phyloP scores from a whole-genome alignment of 2,329 filamentous ascomycete genomes.

The Shiraia sp. region DNA sequence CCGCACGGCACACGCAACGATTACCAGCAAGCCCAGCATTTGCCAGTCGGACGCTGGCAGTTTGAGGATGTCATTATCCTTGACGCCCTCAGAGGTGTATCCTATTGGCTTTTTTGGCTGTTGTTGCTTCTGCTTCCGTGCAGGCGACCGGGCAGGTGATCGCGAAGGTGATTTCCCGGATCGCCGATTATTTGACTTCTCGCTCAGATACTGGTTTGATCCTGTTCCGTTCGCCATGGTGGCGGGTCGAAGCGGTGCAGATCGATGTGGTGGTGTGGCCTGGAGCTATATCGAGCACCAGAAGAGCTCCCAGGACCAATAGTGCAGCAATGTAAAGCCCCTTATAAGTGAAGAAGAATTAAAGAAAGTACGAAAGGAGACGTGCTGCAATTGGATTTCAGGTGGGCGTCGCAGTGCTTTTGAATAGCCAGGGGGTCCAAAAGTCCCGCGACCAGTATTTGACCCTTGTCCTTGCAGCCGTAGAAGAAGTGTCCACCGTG shows the following conservation, averaged over 20 bases:
- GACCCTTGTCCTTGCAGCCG: constrained; percentile 31
- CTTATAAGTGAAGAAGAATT: constrained; percentile 17
- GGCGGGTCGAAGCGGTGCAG: constrained; percentile 28
- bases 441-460: constrained; percentile 20
- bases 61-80: constrained; percentile 89
- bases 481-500: constrained; percentile 29
- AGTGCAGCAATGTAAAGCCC: constrained; percentile 8
- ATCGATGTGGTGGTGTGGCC: constrained; percentile 22
- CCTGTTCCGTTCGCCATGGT: constrained; percentile 41
- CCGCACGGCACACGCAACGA: constrained; percentile 77
- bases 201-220: constrained; percentile 34
- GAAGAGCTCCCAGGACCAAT: constrained; percentile 11
- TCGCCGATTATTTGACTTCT: constrained; percentile 36
- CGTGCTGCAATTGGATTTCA: constrained; percentile 24
- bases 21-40: constrained; percentile 70
- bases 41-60: constrained; percentile 84
- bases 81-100: constrained; percentile 78
- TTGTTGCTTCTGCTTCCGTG: constrained; percentile 39
- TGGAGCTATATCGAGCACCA: constrained; percentile 15
- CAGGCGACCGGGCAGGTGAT: constrained; percentile 31
- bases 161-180: constrained; percentile 42
- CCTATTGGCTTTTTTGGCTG: constrained; percentile 47
- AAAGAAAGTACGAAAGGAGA: constrained; percentile 43
- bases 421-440: constrained; percentile 28
- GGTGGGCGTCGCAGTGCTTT: constrained; percentile 26